phyloP scores from a whole-genome alignment of 2,329 filamentous ascomycete genomes.

The Verticillium albo-atrum region DNA sequence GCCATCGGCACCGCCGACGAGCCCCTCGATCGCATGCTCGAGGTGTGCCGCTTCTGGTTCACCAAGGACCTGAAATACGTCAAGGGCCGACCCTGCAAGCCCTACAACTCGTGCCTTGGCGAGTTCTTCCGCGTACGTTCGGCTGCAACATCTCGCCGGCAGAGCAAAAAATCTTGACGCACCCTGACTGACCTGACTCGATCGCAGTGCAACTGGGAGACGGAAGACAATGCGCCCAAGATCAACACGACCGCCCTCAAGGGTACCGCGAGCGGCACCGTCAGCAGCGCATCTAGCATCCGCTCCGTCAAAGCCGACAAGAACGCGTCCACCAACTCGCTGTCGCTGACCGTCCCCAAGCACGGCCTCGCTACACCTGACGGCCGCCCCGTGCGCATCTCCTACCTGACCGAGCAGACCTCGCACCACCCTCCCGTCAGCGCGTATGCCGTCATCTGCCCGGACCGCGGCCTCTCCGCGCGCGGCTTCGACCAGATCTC shows the following conservation, averaged over 20 bases:
- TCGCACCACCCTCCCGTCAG: constrained; percentile 97
- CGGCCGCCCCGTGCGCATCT: constrained; percentile 66
- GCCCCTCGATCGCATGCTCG: constrained; percentile 87
- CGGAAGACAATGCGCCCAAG: constrained; percentile 69
- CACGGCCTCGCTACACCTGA: constrained; percentile 36
- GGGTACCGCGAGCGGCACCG: constrained; percentile 26
- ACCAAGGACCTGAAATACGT: constrained; percentile 99
- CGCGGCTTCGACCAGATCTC: constrained; percentile 93
- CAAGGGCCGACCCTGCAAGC: constrained; percentile 97
- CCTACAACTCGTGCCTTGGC: constrained; percentile 93
- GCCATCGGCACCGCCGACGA: constrained; percentile 86
- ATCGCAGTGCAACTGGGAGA: constrained; percentile 86
- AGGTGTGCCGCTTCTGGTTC: constrained; percentile 95
- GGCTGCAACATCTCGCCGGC: background rate
- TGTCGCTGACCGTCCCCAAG: constrained; percentile 47
- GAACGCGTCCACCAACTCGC: constrained; percentile 36
- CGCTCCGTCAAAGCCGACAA: constrained; percentile 38
- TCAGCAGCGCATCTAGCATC: constrained; percentile 42
- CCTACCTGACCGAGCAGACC: constrained; percentile 95
- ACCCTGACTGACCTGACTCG: constrained; percentile 13
- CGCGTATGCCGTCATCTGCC: constrained; percentile 90
- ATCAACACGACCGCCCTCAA: constrained; percentile 48
- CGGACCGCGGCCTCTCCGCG: constrained; percentile 82
- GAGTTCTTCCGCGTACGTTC: constrained; percentile 87
- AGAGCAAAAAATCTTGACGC: background rate